phyloP scores from a whole-genome alignment of 164 flowering plant species.

The Dillenia suffruticosa region DNA sequence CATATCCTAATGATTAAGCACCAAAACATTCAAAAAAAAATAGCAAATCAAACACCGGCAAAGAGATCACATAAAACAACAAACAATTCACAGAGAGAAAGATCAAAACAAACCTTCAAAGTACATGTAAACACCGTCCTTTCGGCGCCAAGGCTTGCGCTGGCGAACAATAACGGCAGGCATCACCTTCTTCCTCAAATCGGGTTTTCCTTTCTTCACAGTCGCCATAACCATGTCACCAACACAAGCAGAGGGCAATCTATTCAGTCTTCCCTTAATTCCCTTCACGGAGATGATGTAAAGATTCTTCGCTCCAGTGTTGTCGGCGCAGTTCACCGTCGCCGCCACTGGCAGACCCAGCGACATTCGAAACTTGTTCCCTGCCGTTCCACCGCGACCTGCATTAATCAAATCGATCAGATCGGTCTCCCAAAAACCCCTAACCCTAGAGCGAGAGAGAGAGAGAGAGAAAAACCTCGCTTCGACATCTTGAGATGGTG shows the following conservation, averaged over 20 bases:
- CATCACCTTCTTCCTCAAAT: slow-evolving; percentile 46
- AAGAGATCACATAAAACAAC: too few relatives aligned
- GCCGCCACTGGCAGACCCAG: slow-evolving; percentile 49
- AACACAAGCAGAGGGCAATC: slow-evolving; percentile 43
- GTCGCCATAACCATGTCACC: slow-evolving; percentile 53
- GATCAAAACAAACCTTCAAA: slow-evolving; percentile 42
- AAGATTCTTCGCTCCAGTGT: slow-evolving; percentile 45
- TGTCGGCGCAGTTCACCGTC: slow-evolving; percentile 47
- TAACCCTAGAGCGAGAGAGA: neutral
- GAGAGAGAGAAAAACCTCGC: neutral
- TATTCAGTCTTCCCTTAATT: slow-evolving; percentile 41
- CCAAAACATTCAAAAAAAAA: neutral
- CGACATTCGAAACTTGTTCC: slow-evolving; percentile 51
- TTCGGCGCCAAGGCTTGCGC: slow-evolving; percentile 52
- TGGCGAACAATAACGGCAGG: slow-evolving; percentile 47
- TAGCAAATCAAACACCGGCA: neutral
- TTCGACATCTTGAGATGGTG: neutral
- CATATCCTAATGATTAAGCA: neutral
- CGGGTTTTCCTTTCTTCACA: slow-evolving; percentile 51
- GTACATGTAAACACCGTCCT: slow-evolving; percentile 52
- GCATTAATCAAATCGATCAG: neutral
- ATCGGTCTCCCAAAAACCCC: neutral
- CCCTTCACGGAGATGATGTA: slow-evolving; percentile 49
- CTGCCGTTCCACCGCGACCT: slow-evolving; percentile 45
- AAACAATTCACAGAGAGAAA: neutral